Evolutionary conservation across 2,329 filamentous ascomycete species (phyloP), one percentile per base, ranked within the genome.

Genomic region (Curvularia lunata): DNA sequence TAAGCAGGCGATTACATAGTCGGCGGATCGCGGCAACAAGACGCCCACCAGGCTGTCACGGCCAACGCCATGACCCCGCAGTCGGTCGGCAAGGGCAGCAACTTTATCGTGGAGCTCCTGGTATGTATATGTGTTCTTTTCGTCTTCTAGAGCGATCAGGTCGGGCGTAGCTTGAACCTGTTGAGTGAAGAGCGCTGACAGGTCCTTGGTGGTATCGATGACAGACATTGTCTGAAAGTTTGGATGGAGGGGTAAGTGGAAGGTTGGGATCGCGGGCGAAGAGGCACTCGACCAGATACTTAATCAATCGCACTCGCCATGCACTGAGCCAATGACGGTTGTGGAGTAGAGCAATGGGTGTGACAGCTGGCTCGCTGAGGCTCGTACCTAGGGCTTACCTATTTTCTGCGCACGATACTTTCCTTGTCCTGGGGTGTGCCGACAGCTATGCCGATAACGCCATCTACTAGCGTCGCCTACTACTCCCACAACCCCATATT

Each of bases 1-100:
- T 51, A 94, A 81, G 70, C 88, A 92, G 16, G 90, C 87, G 75
- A 93, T 87, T 59, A 94, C 88, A 76, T 93, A 92, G 77, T 92
- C 85, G 48, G 89, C 89, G 73, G 89, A 91, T 53, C 90, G 86
- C 54, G 86, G 88, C 71, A 93, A 83, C 51, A 93, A 82, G 41
- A 94, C 87, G 52, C 91, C 91, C 30, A 93, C 90, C 18, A 92
- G 83, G 64, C 83, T 84, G 75, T 94, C 90, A 58, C 90, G 87
- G 55, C 86, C 84, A 53, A 93, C 90, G 42, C 89, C 88, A 77
- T 88, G 83, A 53, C 80, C 76, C 42, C 86, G 88, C 49, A 94
- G 84, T 45, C 84, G 85, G 66, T 81, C 79, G 54, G 89, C 84
- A 55, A 93, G 84, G n/a, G 79, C 78, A 57, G 84, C 83, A 45